phyloP scores from a whole-genome alignment of 2,329 filamentous ascomycete species.

The Aspergillus proliferans region DNA sequence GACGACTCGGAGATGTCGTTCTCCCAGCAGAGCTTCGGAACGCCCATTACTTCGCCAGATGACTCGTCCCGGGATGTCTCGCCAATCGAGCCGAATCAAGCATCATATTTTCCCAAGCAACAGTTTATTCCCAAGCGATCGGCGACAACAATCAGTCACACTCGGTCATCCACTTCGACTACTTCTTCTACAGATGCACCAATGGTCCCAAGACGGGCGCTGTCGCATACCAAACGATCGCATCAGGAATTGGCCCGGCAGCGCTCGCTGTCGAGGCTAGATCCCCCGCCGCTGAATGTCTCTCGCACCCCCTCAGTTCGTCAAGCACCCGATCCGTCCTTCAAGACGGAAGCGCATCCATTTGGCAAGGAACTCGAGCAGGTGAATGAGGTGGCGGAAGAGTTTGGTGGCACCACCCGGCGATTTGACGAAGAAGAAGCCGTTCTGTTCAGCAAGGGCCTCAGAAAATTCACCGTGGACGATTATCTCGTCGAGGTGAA shows the following conservation, averaged over 20 bases:
- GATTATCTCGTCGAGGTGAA: constrained; percentile 82
- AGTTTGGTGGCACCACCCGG: constrained; percentile 62
- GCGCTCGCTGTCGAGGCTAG: constrained; percentile 54
- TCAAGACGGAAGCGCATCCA: constrained; percentile 51
- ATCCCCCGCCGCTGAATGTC: constrained; percentile 35
- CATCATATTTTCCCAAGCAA: constrained; percentile 61
- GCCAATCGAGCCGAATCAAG: constrained; percentile 36
- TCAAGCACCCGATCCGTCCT: constrained; percentile 32
- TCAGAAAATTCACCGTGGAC: constrained; percentile 67
- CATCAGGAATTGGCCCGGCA: constrained; percentile 68
- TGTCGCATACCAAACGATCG: constrained; percentile 83
- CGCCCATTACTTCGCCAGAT: constrained; percentile 44
- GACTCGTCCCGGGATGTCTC: constrained; percentile 43
- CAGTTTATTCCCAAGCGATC: constrained; percentile 55
- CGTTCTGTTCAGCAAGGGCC: constrained; percentile 61
- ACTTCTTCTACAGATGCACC: constrained; percentile 52
- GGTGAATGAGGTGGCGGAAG: constrained; percentile 87
- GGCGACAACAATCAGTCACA: constrained; percentile 56
- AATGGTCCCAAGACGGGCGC: constrained; percentile 67
- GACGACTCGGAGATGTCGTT: constrained; percentile 61
- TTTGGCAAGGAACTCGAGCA: constrained; percentile 88
- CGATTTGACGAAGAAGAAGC: constrained; percentile 64
- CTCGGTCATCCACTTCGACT: constrained; percentile 39
- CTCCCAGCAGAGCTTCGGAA: constrained; percentile 45
- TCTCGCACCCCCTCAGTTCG: constrained; percentile 28